phyloP scores from a whole-genome alignment of 2,329 filamentous ascomycete genomes.

The Trichoderma endophyticum region DNA sequence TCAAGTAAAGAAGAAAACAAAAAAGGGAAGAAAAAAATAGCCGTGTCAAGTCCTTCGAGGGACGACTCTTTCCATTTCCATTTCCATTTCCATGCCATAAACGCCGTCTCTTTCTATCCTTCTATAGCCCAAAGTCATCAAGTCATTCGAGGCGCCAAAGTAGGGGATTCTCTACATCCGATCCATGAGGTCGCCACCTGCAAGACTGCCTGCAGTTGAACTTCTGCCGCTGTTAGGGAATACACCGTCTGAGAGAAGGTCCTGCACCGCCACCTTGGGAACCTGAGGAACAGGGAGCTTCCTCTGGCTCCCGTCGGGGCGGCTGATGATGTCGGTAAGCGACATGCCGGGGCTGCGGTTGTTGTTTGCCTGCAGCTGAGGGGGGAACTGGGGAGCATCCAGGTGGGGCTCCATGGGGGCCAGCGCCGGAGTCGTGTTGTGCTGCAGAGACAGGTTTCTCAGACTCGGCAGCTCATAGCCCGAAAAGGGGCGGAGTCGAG shows the following conservation, averaged over 20 bases:
- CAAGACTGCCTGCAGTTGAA: constrained; percentile 73
- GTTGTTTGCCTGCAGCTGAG: constrained; percentile 52
- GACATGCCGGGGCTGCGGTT: constrained; percentile 65
- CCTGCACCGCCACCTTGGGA: constrained; percentile 85
- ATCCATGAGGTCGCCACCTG: constrained; percentile 66
- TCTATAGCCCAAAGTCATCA: constrained; percentile 41
- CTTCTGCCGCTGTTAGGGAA: constrained; percentile 73
- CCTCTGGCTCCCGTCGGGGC: constrained; percentile 79
- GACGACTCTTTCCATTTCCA: constrained; percentile 16
- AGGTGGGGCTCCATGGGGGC: constrained; percentile 58
- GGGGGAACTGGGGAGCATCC: constrained; percentile 42
- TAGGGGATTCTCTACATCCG: constrained; percentile 39
- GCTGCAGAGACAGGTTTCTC: constrained; percentile 57
- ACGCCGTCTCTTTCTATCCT: constrained; percentile 40
- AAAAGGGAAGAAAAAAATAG: constrained; percentile 8
- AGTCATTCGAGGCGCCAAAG: constrained; percentile 33
- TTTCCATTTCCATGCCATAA: constrained; percentile 28
- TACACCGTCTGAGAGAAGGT: constrained; percentile 68
- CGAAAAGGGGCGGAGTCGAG: constrained; percentile 78
- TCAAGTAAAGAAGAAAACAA: neutral
- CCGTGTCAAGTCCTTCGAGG: constrained; percentile 10
- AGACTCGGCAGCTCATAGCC: constrained; percentile 81
- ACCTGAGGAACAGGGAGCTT: constrained; percentile 89
- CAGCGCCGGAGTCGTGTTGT: constrained; percentile 53
- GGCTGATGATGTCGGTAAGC: constrained; percentile 89